Evolutionary conservation across 805 yeast species (phyloP).

Genomic region (Candida ascalaphidarum): DNA sequence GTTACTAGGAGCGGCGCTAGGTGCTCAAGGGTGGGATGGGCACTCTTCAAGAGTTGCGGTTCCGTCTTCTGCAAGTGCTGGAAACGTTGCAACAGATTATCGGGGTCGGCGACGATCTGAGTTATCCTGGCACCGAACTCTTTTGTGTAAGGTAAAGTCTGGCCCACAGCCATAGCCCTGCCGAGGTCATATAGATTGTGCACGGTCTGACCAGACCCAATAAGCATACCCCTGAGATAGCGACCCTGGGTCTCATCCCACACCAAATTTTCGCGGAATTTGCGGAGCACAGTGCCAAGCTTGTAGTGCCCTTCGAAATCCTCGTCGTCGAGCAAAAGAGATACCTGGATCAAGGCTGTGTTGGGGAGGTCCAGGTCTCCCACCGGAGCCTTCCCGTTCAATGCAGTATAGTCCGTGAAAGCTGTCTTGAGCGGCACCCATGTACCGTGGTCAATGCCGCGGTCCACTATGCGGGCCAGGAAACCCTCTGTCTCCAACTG

Average conservation of each 20-base stretch:
- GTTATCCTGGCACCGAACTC: slow-evolving; percentile 44
- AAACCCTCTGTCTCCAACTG: slow-evolving; percentile 37
- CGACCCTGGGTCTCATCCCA: slow-evolving; percentile 18
- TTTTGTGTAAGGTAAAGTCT: slow-evolving; percentile 36
- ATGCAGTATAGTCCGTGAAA: slow-evolving; percentile 31
- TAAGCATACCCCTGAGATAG: slow-evolving; percentile 31
- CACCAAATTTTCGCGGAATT: slow-evolving; percentile 37
- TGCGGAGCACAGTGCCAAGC: slow-evolving; percentile 47
- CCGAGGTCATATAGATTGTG: slow-evolving; percentile 60
- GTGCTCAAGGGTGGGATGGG: slow-evolving; percentile 78
- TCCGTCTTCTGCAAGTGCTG: slow-evolving; percentile 18
- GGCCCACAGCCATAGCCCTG: slow-evolving; percentile 1
- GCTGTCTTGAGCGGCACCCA: slow-evolving; percentile 79
- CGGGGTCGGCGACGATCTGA: slow-evolving; percentile 23
- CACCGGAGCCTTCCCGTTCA: slow-evolving; percentile 12
- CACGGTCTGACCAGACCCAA: slow-evolving; percentile 74
- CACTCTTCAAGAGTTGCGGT: slow-evolving; percentile 29
- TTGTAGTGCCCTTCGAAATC: slow-evolving; percentile 37
- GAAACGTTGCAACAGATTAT: slow-evolving; percentile 27
- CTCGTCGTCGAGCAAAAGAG: slow-evolving; percentile 30
- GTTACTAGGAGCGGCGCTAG: slow-evolving; percentile 58
- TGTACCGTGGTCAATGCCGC: slow-evolving; percentile 78
- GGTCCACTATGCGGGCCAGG: slow-evolving; percentile 30
- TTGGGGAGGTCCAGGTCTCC: slow-evolving; percentile 34
- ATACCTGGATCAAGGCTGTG: slow-evolving; percentile 43